A percentile compares a stretch with the other conserved stretches of the same genome.
phyloP scores from a whole-genome alignment of 441 rosid genomes.

The Adansonia madagascariensis region DNA sequence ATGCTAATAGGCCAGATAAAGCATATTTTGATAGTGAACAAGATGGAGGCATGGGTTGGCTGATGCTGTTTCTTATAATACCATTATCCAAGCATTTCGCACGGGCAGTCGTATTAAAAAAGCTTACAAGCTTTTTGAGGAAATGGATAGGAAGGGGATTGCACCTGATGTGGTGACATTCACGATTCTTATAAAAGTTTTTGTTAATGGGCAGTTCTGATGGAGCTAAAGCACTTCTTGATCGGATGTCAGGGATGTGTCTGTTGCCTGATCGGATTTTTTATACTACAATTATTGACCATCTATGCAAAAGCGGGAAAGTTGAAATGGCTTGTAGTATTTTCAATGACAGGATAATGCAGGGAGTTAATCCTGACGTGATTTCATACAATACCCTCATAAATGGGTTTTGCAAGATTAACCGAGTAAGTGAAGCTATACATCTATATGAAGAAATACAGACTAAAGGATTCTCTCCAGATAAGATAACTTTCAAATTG shows the following conservation, averaged over 20 bases:
- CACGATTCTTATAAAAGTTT: slow-evolving; percentile 70
- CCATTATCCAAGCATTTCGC: slow-evolving; percentile 67
- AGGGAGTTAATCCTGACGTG: slow-evolving; percentile 71
- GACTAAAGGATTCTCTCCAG: slow-evolving; percentile 63
- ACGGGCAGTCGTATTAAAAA: slow-evolving; percentile 43
- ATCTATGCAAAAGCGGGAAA: slow-evolving; percentile 66
- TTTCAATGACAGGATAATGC: slow-evolving; percentile 77
- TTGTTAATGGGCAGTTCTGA: slow-evolving; percentile 60
- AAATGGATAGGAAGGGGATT: slow-evolving; percentile 69
- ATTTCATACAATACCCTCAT: slow-evolving; percentile 82
- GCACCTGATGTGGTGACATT: slow-evolving; percentile 71
- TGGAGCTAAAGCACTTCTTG: slow-evolving; percentile 66
- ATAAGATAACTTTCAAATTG: slow-evolving; percentile 79
- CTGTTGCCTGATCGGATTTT: slow-evolving; percentile 70
- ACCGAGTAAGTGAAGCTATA: slow-evolving; percentile 62
- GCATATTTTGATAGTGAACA: slow-evolving; percentile 64
- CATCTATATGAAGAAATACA: slow-evolving; percentile 73
- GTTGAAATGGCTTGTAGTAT: slow-evolving; percentile 58
- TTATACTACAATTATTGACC: slow-evolving; percentile 75
- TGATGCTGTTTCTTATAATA: slow-evolving; percentile 86
- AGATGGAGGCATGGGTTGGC: slow-evolving; percentile 69
- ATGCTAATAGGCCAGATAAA: slow-evolving; percentile 50
- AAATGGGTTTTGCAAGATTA: slow-evolving; percentile 71
- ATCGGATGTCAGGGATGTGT: slow-evolving; percentile 65
- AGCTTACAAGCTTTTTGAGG: slow-evolving; percentile 71